Base-by-base conservation (phyloP, 2,329 filamentous ascomycete species). In the Colletotrichum sansevieriae region DNA sequence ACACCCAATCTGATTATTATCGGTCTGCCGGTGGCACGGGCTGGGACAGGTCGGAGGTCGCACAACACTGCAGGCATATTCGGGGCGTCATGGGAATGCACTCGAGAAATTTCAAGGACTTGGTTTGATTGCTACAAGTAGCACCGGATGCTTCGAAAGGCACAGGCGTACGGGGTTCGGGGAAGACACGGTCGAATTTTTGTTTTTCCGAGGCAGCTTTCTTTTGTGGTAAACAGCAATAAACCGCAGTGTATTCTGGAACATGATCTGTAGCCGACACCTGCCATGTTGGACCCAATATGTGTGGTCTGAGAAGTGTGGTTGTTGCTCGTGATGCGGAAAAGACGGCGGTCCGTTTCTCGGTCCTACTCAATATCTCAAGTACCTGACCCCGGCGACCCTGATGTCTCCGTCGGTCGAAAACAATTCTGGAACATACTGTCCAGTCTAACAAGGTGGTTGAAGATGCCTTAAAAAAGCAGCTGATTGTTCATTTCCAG, bases 91-190 rank as follows among this genome's bases (percentile, higher is more conserved):
- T 6, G 29, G 8, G 13, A 55, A 15, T 29, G 33, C 35, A 35
- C 7, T 33, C 25, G 29, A 37, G 22, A 52, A 59, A 47, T 7
- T 22, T 8, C 15, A 12, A 3, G 47, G 8, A 33, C 29, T 29
- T 54, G 3, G 8, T 22, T 56, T 55, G 22, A 52, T 56, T 43
- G 22, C n/a, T 61, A 44, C 33, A 22, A 37, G 55, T 20, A 49
- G 43, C 56, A 68, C 37, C 12, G 35, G 49, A 22, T 66, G 55
- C 49, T 66, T 10, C 25, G 33, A 12, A 3, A 44, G 6, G 47
- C n/a, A 65, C 41, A 61, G 66, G 66, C 66, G 62, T 69, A 35
- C 9, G 66, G 62, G 22, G 55, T 69, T 47, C 41, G 29, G 8
- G 8, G 7, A 29, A 12, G 22, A 25, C 3, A n/a, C 22, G 11